Percentiles rank a stretch among this genome's conserved stretches.
These are phyloP conservation scores for Eragrostis tef DNA, from an alignment of 202 grass and related monocot species.

Conservation along the genomic window DNA sequence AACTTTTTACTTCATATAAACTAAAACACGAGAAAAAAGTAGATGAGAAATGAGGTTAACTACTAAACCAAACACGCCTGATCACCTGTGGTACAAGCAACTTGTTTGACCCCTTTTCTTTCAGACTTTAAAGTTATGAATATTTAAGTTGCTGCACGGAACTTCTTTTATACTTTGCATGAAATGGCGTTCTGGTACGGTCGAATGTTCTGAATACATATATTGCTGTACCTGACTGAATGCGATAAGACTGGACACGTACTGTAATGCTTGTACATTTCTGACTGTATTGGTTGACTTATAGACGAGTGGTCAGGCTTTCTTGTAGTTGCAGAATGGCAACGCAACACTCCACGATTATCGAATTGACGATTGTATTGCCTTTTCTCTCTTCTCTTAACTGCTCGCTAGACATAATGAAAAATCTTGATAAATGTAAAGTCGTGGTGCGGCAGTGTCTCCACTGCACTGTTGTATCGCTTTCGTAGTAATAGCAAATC, in stretches of 20 bases:
- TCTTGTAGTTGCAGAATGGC: too few relatives aligned
- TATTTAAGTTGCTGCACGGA: neutral
- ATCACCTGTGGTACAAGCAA: constrained; percentile 29
- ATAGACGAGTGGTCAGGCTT: neutral
- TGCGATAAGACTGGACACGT: neutral
- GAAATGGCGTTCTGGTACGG: neutral
- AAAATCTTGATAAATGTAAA: too few relatives aligned
- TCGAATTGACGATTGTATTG: too few relatives aligned
- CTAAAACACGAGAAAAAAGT: constrained; percentile 8
- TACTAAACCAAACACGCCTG: constrained; percentile 30
- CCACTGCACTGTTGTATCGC: too few relatives aligned
- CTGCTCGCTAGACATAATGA: too few relatives aligned
- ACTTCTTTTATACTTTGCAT: neutral
- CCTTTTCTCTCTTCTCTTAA: too few relatives aligned
- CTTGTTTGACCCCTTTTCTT: neutral
- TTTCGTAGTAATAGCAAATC: too few relatives aligned
- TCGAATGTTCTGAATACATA: neutral
- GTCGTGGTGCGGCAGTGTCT: too few relatives aligned
- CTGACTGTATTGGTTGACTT: neutral
- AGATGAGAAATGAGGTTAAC: constrained; percentile 55
- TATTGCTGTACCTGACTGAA: neutral
- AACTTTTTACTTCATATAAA: constrained; percentile 1
- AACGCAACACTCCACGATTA: too few relatives aligned
- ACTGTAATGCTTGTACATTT: neutral
- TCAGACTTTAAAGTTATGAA: neutral